Evolutionary conservation across 768 basidiomycete genomes (phyloP), one percentile per base, ranked within the genome.

Genomic region (Trametes cubensis): DNA sequence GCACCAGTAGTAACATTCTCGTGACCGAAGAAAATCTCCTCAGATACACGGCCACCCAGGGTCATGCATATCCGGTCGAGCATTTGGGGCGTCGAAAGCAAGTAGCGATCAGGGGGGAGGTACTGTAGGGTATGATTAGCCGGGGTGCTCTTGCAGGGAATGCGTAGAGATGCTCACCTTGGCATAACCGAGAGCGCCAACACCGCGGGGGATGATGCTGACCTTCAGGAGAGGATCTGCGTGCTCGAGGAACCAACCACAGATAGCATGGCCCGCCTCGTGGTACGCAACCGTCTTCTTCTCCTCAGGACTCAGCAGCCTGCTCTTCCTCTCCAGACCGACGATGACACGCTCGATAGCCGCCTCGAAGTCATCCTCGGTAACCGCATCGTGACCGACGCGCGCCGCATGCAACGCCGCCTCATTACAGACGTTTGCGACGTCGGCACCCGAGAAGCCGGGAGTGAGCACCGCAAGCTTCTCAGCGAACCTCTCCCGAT

Each of bases 211-310:
- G 64, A 99, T 98, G 74, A 99, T 99, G 76, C 92, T 95, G 61
- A 99, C 97, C 77, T 99, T 98, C 65, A 98, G 84, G 50, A 98
- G 77, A 40, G 96, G 96, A 72, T 98, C 95, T 46, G 97, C 97
- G 66, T 95, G 93, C 76, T 98, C 94, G 67, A 99, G 79, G 83
- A 92, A 98, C 97, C 97, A 99, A 4, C 97, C 97, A 70, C 93
- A 95, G 47, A 98, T 89, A 21, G 97, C 97, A 75, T 99, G 97
- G 5, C 97, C 97, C 23, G 97, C 97, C 80, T 99, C 97, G 71
- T 99, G 97, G 74, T 98, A 98, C 8, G 97, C 97, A 45, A 98
- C 95, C 0, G 92, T 98, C 78, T 88, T 95, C 87, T 99, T 99
- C 83, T 99, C 97, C 68, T 97, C 94, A 23, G 87, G 83, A 69